Conservation (phyloP, 164 flowering plant species). For the Saururus chinensis region DNA sequence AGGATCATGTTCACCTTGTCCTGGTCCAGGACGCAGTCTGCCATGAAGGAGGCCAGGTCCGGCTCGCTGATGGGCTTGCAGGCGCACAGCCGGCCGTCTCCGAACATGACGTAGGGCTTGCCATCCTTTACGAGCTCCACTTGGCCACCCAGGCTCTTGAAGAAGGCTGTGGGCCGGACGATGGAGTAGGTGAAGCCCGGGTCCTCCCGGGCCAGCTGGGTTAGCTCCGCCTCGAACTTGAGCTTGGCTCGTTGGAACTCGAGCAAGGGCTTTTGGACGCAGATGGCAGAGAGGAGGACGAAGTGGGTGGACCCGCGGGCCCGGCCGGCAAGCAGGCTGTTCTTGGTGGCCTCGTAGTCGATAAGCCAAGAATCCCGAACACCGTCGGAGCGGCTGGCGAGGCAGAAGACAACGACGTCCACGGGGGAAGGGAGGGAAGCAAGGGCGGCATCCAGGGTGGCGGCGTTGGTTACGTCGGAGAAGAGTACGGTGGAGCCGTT, state of each 20-base stretch:
- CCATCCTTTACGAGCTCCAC: slow-evolving; percentile 90
- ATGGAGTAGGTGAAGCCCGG: slow-evolving; percentile 63
- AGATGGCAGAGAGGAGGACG: slow-evolving; percentile 84
- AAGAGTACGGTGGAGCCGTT: slow-evolving; percentile 65
- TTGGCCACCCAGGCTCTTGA: slow-evolving; percentile 92
- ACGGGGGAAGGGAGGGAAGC: slow-evolving; percentile 33
- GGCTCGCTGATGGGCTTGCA: slow-evolving; percentile 93
- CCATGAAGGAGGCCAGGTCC: slow-evolving; percentile 77
- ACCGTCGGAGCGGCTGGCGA: slow-evolving; percentile 85
- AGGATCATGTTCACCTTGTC: slow-evolving; percentile 59
- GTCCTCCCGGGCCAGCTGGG: slow-evolving; percentile 32
- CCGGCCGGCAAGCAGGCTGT: slow-evolving; percentile 67
- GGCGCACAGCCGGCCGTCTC: slow-evolving; percentile 85
- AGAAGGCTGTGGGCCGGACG: slow-evolving; percentile 94
- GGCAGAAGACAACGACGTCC: slow-evolving; percentile 86
- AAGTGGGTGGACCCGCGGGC: slow-evolving; percentile 71
- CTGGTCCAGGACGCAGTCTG: slow-evolving; percentile 64
- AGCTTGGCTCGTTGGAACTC: slow-evolving; percentile 90
- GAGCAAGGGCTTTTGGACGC: slow-evolving; percentile 88
- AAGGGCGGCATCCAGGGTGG: slow-evolving; percentile 40
- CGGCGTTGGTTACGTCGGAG: slow-evolving; percentile 67
- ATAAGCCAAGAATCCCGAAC: slow-evolving; percentile 69
- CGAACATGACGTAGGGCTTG: slow-evolving; percentile 96
- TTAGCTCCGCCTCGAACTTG: slow-evolving; percentile 75
- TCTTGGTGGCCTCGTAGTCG: slow-evolving; percentile 85